Conservation (phyloP, 192 early-diverging fungal species). For the Chytriomyces confervae region DNA sequence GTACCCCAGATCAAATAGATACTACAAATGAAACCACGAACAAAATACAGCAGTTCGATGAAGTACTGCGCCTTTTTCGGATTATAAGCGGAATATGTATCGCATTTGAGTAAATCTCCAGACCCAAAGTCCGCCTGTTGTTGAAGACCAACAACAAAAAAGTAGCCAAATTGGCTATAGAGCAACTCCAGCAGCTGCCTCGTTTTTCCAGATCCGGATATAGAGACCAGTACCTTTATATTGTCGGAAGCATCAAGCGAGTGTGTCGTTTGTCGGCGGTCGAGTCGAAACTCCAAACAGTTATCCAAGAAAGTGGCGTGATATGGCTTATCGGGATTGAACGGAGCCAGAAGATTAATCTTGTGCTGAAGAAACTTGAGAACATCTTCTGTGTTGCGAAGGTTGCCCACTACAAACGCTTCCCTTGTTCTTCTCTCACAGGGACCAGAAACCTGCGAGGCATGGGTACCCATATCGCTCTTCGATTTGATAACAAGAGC, state of each 20-base stretch:
- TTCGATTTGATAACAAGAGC: too few species aligned
- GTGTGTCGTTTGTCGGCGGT: conserved; percentile 9
- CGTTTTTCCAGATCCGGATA: too few species aligned
- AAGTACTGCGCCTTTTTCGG: conserved; percentile 1
- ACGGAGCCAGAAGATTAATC: not conserved
- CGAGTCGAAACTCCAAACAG: conserved; percentile 31
- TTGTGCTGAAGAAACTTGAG: not conserved
- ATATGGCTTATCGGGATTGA: not conserved
- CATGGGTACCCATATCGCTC: too few species aligned
- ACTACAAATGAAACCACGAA: conserved; percentile 39
- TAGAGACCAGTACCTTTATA: conserved; percentile 15
- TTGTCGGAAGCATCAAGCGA: conserved; percentile 12
- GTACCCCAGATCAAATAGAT: conserved; percentile 37
- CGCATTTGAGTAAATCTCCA: not conserved
- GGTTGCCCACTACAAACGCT: not conserved
- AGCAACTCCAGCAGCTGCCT: too few species aligned
- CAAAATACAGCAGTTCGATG: conserved; percentile 39
- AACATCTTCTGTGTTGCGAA: not conserved
- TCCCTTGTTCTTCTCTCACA: not conserved
- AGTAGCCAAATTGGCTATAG: too few species aligned
- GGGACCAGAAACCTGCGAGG: too few species aligned
- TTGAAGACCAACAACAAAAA: too few species aligned
- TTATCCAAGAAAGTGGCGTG: not conserved
- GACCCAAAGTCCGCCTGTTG: not conserved
- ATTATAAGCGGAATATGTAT: not conserved